These are phyloP conservation scores for Emericellopsis atlantica DNA, from an alignment of 2,329 filamentous ascomycete species.

Conservation along the genomic window DNA sequence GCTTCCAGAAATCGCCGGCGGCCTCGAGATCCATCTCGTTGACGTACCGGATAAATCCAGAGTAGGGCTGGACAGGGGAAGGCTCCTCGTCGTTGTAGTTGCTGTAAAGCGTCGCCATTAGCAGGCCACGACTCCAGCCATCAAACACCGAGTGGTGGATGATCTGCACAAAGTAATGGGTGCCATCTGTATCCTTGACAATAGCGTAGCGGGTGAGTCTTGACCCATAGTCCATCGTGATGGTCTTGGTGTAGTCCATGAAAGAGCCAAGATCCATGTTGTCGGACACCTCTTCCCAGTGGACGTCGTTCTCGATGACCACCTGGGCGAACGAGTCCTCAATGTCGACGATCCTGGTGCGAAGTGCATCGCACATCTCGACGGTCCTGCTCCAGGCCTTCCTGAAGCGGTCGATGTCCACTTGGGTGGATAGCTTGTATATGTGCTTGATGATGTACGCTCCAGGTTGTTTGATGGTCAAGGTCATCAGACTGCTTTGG, in stretches of 20 bases:
- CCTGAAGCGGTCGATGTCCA: neutral
- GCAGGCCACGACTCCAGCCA: slow-evolving; percentile 3
- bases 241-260: neutral
- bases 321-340: slow-evolving; percentile 3
- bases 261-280: neutral
- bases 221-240: neutral
- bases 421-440: slow-evolving; percentile 5
- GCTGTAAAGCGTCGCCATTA: neutral
- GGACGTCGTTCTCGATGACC: slow-evolving; percentile 5
- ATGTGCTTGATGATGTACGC: slow-evolving; percentile 18
- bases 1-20: neutral
- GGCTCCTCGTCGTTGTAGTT: neutral
- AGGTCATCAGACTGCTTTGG: slow-evolving; percentile 21
- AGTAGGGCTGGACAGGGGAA: slow-evolving; percentile 12
- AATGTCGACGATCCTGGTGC: slow-evolving; percentile 8
- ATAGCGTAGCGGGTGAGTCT: neutral
- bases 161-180: slow-evolving; percentile 4
- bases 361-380: slow-evolving; percentile 4
- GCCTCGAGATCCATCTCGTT: slow-evolving; percentile 12
- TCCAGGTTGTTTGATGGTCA: slow-evolving; percentile 14
- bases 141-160: slow-evolving; percentile 8
- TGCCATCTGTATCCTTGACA: neutral
- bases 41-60: slow-evolving; percentile 27
- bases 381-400: slow-evolving; percentile 1
- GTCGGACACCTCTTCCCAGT: neutral